Evolutionary conservation across 2,329 filamentous ascomycete genomes (phyloP).

Genomic region (Nothophoma quercina): DNA sequence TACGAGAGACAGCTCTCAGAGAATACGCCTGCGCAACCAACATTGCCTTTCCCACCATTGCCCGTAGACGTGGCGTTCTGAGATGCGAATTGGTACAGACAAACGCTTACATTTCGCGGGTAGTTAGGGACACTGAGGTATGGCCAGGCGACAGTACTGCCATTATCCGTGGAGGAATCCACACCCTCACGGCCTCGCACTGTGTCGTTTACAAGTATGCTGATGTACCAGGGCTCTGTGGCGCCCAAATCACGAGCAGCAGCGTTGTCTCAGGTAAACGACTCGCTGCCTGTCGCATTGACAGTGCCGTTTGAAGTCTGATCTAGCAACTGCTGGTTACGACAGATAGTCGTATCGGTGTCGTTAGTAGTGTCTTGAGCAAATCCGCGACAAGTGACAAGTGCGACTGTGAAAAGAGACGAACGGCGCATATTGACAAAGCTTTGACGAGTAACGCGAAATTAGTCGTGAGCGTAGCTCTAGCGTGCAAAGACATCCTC

Average conservation of each 20-base stretch:
- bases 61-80: not conserved
- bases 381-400: not conserved
- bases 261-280: not conserved
- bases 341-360: not conserved
- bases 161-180: not conserved
- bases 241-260: not conserved
- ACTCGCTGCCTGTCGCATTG: not conserved
- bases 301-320: not conserved
- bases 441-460: no score
- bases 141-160: not conserved
- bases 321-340: not conserved
- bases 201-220: not conserved
- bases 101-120: not conserved
- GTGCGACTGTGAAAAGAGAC: not conserved
- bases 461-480: no score
- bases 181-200: not conserved
- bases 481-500: no score
- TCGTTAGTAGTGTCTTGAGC: not conserved
- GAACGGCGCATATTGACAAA: not conserved
- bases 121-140: not conserved
- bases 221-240: not conserved
- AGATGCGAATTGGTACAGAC: not conserved
- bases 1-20: not conserved
- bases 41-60: no score
- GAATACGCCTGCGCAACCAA: not conserved